Evolutionary conservation across 2,329 filamentous ascomycete genomes (phyloP).

Genomic region (Colletotrichum sp.): DNA sequence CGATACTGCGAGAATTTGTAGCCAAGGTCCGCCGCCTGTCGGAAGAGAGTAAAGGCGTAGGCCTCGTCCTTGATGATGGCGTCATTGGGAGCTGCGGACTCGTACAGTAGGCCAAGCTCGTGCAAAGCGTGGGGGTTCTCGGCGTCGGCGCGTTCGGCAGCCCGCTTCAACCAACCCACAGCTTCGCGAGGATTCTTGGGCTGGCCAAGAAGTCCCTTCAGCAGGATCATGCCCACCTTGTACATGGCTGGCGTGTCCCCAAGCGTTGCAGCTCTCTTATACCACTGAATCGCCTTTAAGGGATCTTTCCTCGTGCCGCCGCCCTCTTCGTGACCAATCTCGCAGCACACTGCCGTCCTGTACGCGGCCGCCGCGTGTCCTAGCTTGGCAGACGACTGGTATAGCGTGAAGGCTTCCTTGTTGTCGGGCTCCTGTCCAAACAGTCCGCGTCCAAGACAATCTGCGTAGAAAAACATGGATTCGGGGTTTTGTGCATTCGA

Average conservation of each 20-base stretch:
- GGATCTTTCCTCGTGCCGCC: constrained; percentile 92
- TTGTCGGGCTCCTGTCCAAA: constrained; percentile 82
- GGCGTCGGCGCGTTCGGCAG: constrained; percentile 83
- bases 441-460: constrained; percentile 82
- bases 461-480: constrained; percentile 93
- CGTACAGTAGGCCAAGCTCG: constrained; percentile 75
- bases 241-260: constrained; percentile 97
- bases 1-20: constrained; percentile 97
- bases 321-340: constrained; percentile 92
- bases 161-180: constrained; percentile 90
- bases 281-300: constrained; percentile 97
- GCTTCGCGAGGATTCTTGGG: constrained; percentile 82
- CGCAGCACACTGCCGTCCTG: constrained; percentile 94
- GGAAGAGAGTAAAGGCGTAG: constrained; percentile 83
- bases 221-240: constrained; percentile 94
- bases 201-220: constrained; percentile 94
- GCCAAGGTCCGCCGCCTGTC: constrained; percentile 83
- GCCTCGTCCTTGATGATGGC: constrained; percentile 79
- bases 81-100: constrained; percentile 70
- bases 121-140: constrained; percentile 97
- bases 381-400: constrained; percentile 90
- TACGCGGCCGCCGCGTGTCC: constrained; percentile 90
- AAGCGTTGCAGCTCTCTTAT: constrained; percentile 87
- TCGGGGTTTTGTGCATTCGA: constrained; percentile 75
- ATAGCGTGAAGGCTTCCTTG: constrained; percentile 92